Evolutionary conservation across 495 filamentous ascomycete species (phyloP), one percentile per base, ranked within the genome.

Genomic region (Penicillium argentinense): DNA sequence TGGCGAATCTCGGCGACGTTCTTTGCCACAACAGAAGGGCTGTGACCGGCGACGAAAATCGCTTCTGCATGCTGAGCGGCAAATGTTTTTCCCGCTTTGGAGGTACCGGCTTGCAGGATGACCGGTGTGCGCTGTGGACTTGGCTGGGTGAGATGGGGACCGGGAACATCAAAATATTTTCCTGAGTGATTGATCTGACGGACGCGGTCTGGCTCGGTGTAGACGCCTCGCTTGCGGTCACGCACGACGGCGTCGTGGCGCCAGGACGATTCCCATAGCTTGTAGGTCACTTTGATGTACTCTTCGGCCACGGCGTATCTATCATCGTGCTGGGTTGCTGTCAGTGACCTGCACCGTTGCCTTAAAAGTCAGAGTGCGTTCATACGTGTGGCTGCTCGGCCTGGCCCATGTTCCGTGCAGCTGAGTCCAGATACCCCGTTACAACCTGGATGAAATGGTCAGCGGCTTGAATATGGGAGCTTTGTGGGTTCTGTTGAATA

Each of bases 241-340:
- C 75, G 73, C 16, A 76, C 60, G 0, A 87, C 78, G 29, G 85
- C 83, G 47, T 87, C 84, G 44, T 80, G 74, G 5, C 82, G 72
- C 84, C 84, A 87, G 8, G 82, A 86, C 13, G 80, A 82, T 51
- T 87, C 78, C 64, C 78, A 79, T 2, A 88, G 76, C 54, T 86
- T 86, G 72, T 87, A 87, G 44, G 85, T 73, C 5, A 87, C 81
- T 29, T 74, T 68, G 47, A 87, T 63, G 60, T 87, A 88, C 57
- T 88, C 85, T 45, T 85, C 80, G 5, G 83, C 83, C 30, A 80
- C 67, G 13, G 72, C 76, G 60, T 88, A 88, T 32, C 85, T 72
- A 47, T 86, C 79, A 54, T 87, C 83, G 63, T 87, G 84, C 70
- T 80, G 46, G 14, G 37, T 18, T n/a, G n/a, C 13, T 12, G 29